phyloP scores from a whole-genome alignment of 1,284 basidiomycete genomes.

The Hypsizygus ulmarius region DNA sequence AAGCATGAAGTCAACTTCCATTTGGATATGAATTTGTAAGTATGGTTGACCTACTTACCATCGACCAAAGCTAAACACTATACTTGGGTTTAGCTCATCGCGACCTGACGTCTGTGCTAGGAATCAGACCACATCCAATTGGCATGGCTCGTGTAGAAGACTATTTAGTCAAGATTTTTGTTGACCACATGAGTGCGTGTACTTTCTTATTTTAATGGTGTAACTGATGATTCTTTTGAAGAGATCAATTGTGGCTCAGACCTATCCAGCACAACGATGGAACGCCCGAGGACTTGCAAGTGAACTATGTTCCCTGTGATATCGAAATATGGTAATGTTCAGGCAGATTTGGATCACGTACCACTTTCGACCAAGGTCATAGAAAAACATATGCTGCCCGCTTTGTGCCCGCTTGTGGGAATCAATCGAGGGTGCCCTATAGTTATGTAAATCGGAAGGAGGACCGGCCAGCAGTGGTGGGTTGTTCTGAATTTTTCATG shows the following conservation, averaged over 20 bases:
- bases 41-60: background rate
- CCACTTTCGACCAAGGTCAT: constrained; percentile 11
- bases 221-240: constrained; percentile 31
- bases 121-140: constrained; percentile 5
- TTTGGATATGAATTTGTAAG: background rate
- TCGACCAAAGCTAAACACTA: constrained; percentile 7
- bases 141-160: constrained; percentile 7
- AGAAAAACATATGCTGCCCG: constrained; percentile 12
- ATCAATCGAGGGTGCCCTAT: constrained; percentile 9
- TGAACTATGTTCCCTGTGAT: constrained; percentile 23
- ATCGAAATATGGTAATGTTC: background rate
- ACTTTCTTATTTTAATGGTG: too few species aligned
- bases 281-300: constrained; percentile 24
- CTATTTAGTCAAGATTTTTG: background rate
- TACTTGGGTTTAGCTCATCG: constrained; percentile 4
- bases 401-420: constrained; percentile 2
- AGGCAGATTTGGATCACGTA: background rate
- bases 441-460: constrained; percentile 1
- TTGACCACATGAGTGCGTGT: too few species aligned
- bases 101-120: constrained; percentile 2
- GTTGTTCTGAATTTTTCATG: background rate
- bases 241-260: constrained; percentile 27
- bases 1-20: background rate
- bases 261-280: constrained; percentile 32
- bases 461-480: constrained; percentile 9